Base-by-base conservation (phyloP, 495 filamentous ascomycete species). In the Penicillium pancosmium region DNA sequence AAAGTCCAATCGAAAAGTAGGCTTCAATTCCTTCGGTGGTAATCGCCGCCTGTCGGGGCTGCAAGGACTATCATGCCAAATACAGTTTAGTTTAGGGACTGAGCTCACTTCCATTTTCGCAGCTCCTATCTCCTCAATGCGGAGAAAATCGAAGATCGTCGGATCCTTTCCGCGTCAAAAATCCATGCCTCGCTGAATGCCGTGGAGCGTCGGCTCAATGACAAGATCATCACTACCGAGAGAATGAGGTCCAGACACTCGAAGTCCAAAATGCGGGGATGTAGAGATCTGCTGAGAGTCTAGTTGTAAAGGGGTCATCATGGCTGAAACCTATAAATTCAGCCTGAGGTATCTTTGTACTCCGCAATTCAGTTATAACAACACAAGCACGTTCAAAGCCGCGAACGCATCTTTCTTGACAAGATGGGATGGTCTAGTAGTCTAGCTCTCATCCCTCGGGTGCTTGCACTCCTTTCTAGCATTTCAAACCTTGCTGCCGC, bases 161-260 rank as follows among this genome's bases (percentile, higher is more conserved):
- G 46, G 46, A 23, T 48, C 23, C 46, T 48, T 48, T 48, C 46
- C 46, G 46, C 46, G 23, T 48, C 18, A 19, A 27, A 46, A 23
- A 23, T 25, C 2, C 2, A 46, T n/a, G 11, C n/a, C 23, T 13
- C 23, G 11, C 10, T 18, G 11, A 1, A 3, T 48, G 11, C 5
- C 3, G 31, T 13, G 15, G 4, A 12, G 9, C 4, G 21, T 27
- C 46, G 46, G 46, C 46, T 48, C 12, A 19, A 5, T 9, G 21
- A 11, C 19, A 27, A 31, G 13, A 48, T 23, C 1, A 48, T 48
- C 18, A 48, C 23, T 48, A 48, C 46, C 46, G 46, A 48, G 21
- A 19, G 11, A n/a, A 25, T 48, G 18, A 19, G 23, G 5, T 27
- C 46, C 46, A 10, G 1, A 12, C 23, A 12, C 23, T 18, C 19